These are phyloP conservation scores for Penicillium riverlandense DNA, from an alignment of 495 filamentous ascomycete genomes.

Conservation along the genomic window DNA sequence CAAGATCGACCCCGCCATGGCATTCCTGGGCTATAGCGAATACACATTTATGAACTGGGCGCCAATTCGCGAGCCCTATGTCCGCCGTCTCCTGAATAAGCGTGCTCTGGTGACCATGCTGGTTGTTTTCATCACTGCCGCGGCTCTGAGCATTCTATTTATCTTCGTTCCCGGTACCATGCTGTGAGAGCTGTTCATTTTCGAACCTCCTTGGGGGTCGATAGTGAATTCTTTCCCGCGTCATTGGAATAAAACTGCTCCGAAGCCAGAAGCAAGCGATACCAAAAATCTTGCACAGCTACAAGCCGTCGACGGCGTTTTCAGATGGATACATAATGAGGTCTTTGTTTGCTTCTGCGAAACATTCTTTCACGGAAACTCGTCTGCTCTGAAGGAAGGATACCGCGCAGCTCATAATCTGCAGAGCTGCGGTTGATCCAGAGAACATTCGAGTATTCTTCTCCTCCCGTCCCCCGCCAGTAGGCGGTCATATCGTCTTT, in stretches of 20 bases:
- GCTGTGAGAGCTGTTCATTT: slow-evolving; percentile 41
- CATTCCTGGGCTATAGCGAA: slow-evolving; percentile 82
- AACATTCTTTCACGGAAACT: slow-evolving; percentile 5
- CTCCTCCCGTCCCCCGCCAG: slow-evolving; percentile 2
- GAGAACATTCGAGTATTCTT: neutral
- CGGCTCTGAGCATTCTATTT: slow-evolving; percentile 72
- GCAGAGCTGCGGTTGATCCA: neutral
- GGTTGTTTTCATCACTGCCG: slow-evolving; percentile 66
- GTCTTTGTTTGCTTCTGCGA: slow-evolving; percentile 12
- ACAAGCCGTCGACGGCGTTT: slow-evolving; percentile 1
- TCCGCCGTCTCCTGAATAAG: slow-evolving; percentile 73
- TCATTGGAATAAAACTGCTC: too few relatives aligned
- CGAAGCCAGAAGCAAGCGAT: too few relatives aligned
- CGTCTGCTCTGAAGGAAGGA: neutral
- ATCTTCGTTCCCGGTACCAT: slow-evolving; percentile 88
- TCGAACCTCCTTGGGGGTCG: too few relatives aligned
- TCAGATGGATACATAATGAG: slow-evolving; percentile 1
- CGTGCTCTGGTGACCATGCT: slow-evolving; percentile 69
- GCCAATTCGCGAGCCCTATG: slow-evolving; percentile 79
- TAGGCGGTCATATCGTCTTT: slow-evolving; percentile 2
- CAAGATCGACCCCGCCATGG: slow-evolving; percentile 84
- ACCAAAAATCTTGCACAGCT: neutral
- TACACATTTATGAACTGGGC: slow-evolving; percentile 91
- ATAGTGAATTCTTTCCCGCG: too few relatives aligned
- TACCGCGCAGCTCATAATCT: neutral